phyloP scores from a whole-genome alignment of 805 yeast species.

The Hanseniaspora jakobsenii region DNA sequence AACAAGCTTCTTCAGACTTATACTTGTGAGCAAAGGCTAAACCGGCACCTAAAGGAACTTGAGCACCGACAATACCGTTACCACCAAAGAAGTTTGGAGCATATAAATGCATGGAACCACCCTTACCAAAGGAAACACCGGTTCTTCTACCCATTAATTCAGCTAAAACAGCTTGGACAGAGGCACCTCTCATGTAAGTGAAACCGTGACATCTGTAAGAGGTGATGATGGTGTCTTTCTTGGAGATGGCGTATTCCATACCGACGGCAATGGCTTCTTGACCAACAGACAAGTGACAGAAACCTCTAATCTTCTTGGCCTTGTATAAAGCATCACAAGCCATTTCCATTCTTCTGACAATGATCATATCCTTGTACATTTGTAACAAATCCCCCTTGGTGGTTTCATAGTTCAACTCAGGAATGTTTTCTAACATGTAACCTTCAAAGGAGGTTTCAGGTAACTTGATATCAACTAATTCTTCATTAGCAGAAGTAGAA shows the following conservation, averaged over 20 bases:
- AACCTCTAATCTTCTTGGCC: slow-evolving; percentile 97
- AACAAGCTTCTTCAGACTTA: slow-evolving; percentile 64
- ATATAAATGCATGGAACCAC: slow-evolving; percentile 99
- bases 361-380: slow-evolving; percentile 93
- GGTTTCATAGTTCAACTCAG: slow-evolving; percentile 62
- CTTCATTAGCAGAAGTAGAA: slow-evolving; percentile 17
- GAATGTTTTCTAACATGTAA: slow-evolving; percentile 57
- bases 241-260: slow-evolving; percentile 84
- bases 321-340: slow-evolving; percentile 95
- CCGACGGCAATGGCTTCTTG: slow-evolving; percentile 99
- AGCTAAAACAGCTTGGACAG: slow-evolving; percentile 80
- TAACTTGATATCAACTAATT: slow-evolving; percentile 40
- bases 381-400: slow-evolving; percentile 68
- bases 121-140: slow-evolving; percentile 95
- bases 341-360: slow-evolving; percentile 96
- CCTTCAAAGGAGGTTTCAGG: slow-evolving; percentile 79
- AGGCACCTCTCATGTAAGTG: slow-evolving; percentile 90
- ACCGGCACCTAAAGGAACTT: slow-evolving; percentile 96
- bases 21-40: slow-evolving; percentile 97
- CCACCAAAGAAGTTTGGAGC: slow-evolving; percentile 96
- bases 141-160: slow-evolving; percentile 94
- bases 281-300: slow-evolving; percentile 96
- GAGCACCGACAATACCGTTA: slow-evolving; percentile 99
- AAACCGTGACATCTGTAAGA: slow-evolving; percentile 99
- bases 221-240: slow-evolving; percentile 80